These are phyloP conservation scores for Teratosphaeria gauchensis DNA, from an alignment of 2,329 filamentous ascomycete genomes.

Conservation along the genomic window DNA sequence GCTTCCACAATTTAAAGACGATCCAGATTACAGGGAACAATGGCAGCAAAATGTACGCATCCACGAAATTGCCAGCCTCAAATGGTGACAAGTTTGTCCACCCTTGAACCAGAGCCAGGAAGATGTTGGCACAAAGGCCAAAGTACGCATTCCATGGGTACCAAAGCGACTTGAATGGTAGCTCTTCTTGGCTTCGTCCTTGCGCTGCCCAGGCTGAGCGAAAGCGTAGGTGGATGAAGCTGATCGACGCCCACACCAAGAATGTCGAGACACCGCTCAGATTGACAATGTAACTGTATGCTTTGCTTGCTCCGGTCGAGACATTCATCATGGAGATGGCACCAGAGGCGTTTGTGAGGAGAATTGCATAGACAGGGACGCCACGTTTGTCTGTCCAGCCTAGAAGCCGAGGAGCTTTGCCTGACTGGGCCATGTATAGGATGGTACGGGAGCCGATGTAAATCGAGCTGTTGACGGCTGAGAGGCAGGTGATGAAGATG, in stretches of 20 bases:
- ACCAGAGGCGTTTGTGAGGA: conserved; percentile 62
- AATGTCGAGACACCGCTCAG: conserved; percentile 62
- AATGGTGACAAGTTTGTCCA: conserved; percentile 46
- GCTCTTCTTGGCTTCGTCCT: conserved; percentile 41
- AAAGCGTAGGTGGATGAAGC: conserved; percentile 62
- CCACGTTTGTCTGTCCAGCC: conserved; percentile 58
- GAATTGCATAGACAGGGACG: conserved; percentile 48
- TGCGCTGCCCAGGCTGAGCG: conserved; percentile 53
- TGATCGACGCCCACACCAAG: conserved; percentile 62
- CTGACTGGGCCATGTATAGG: conserved; percentile 64
- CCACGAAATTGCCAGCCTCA: conserved; percentile 41
- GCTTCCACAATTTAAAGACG: conserved; percentile 37
- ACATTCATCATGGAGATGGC: conserved; percentile 67
- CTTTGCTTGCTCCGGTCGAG: conserved; percentile 54
- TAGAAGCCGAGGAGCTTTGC: conserved; percentile 61
- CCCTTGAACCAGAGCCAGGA: conserved; percentile 44
- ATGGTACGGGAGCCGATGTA: conserved; percentile 69
- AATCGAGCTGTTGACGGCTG: conserved; percentile 64
- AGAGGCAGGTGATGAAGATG: conserved; percentile 57
- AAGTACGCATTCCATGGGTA: conserved; percentile 46
- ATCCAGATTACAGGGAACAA: conserved; percentile 40
- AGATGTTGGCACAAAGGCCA: conserved; percentile 38
- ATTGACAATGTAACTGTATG: conserved; percentile 62
- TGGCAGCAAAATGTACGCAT: conserved; percentile 46
- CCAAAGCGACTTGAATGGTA: conserved; percentile 39